Conservation (phyloP, 306 rosid genomes). For the Quillaja saponaria region DNA sequence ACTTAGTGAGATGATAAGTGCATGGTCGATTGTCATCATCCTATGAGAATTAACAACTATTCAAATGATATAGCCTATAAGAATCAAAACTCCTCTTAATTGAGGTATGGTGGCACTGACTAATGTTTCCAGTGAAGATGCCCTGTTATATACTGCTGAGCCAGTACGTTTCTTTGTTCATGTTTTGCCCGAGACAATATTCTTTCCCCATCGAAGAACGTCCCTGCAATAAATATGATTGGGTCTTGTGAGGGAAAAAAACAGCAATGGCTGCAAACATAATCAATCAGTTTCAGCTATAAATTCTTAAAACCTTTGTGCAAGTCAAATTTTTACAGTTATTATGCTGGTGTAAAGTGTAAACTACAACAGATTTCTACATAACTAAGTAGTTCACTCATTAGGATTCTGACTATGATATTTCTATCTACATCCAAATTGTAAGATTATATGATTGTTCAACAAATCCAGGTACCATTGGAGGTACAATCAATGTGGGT, state of each 20-base stretch:
- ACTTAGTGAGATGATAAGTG: neutral
- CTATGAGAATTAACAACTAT: conserved; percentile 21
- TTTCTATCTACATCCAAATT: too few relatives aligned
- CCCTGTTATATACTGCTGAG: conserved; percentile 78
- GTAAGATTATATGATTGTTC: too few relatives aligned
- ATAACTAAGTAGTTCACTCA: too few relatives aligned
- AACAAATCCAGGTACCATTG: too few relatives aligned
- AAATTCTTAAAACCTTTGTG: neutral
- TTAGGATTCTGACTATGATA: too few relatives aligned
- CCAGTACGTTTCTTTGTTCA: conserved; percentile 90
- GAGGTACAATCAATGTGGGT: too few relatives aligned
- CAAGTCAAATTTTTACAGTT: neutral
- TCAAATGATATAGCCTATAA: conserved; percentile 21
- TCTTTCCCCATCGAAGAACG: conserved; percentile 97
- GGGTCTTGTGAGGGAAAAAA: conserved; percentile 19
- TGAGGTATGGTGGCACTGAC: conserved; percentile 48
- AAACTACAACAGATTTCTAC: neutral
- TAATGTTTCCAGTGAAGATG: conserved; percentile 89
- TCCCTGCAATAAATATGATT: conserved; percentile 53
- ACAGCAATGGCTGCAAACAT: conserved; percentile 7
- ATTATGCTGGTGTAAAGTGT: neutral
- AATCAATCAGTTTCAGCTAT: neutral
- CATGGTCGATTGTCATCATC: neutral
- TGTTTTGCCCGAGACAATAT: conserved; percentile 67
- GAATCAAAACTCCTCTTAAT: neutral